A percentile compares a stretch with the other conserved stretches of the same genome.
phyloP scores from a whole-genome alignment of 129 eudicot species.

The Helianthus annuus region HanXRQr2.0-SUNRISE NC_035446.2:150369447-150369946 shows the following conservation, averaged over 20 bases:
- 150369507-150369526: neutral
- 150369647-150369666: constrained; percentile 70
- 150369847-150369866: constrained; percentile 48
- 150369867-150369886: constrained; percentile 6
- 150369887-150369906: neutral
- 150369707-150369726: neutral
- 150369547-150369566: neutral
- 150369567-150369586: neutral
- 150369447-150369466: constrained; percentile 75
- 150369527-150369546: neutral
- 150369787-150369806: constrained; percentile 75
- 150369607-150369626: constrained; percentile 43
- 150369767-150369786: constrained; percentile 65
- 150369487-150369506: neutral
- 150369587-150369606: constrained; percentile 14
- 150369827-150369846: constrained; percentile 99
- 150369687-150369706: constrained; percentile 13
- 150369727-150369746: constrained; percentile 15
- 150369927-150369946: constrained; percentile 24
- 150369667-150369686: constrained; percentile 79
- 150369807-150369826: constrained; percentile 73
- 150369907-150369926: constrained; percentile 7
- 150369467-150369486: constrained; percentile 77
- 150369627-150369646: constrained; percentile 67
- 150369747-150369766: constrained; percentile 88